Conservation (phyloP, 768 basidiomycete species). For the Heimioporus sp. region DNA sequence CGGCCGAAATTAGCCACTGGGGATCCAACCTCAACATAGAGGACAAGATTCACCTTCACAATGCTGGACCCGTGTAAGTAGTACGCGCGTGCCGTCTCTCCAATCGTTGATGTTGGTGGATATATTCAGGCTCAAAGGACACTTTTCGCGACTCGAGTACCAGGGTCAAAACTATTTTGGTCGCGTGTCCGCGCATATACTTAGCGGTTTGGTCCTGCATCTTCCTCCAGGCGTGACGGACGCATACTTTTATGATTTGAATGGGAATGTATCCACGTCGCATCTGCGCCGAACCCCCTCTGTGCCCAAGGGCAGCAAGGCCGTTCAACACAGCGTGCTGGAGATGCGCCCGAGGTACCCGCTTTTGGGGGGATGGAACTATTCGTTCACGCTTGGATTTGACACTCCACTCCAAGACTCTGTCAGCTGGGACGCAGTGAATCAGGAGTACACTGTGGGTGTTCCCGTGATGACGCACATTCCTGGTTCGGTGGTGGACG, state of each 20-base stretch:
- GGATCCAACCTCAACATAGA: conserved; percentile 92
- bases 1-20: conserved; percentile 96
- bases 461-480: conserved; percentile 86
- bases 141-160: conserved; percentile 90
- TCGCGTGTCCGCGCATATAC: conserved; percentile 61
- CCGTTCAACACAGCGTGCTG: conserved; percentile 60
- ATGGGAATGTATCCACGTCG: conserved; percentile 97
- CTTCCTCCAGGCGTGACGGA: conserved; percentile 82
- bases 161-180: conserved; percentile 75
- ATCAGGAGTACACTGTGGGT: conserved; percentile 67
- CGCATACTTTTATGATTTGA: conserved; percentile 86
- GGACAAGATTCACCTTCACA: conserved; percentile 82
- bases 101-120: background rate
- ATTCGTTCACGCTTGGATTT: conserved; percentile 91
- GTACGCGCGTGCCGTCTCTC: background rate
- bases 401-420: conserved; percentile 82
- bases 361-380: conserved; percentile 96
- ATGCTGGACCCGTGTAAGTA: conserved; percentile 86
- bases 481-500: conserved; percentile 75
- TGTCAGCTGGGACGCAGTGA: conserved; percentile 59
- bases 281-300: conserved; percentile 71
- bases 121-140: conserved; percentile 79
- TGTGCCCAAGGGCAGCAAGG: conserved; percentile 51
- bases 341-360: conserved; percentile 92
- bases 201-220: conserved; percentile 71